Conservation (phyloP, 805 yeast genomes). For the Lipomyces yamadae region DNA sequence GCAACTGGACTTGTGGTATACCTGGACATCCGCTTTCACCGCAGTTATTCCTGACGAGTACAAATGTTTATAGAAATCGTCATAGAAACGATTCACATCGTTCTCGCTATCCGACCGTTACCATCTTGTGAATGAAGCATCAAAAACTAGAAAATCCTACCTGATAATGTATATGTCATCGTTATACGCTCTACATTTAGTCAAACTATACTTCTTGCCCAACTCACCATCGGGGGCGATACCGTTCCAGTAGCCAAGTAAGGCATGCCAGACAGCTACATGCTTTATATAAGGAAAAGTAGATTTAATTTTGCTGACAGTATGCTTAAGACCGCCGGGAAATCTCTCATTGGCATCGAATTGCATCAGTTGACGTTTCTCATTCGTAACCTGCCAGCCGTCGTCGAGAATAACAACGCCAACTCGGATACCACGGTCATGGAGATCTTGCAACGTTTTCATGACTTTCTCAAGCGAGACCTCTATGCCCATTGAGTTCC, state of each 20-base stretch:
- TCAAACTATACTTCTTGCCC: slow-evolving; percentile 33
- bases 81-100: slow-evolving; percentile 39
- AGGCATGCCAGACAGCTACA: slow-evolving; percentile 46
- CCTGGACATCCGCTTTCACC: slow-evolving; percentile 44
- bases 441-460: slow-evolving; percentile 39
- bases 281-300: slow-evolving; percentile 40
- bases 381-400: slow-evolving; percentile 43
- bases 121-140: neutral
- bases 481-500: slow-evolving; percentile 43
- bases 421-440: slow-evolving; percentile 37
- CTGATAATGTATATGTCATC: slow-evolving; percentile 25
- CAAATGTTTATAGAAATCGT: slow-evolving; percentile 41
- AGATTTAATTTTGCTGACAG: slow-evolving; percentile 37
- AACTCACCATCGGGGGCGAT: slow-evolving; percentile 39
- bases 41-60: slow-evolving; percentile 39
- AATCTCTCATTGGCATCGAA: slow-evolving; percentile 41
- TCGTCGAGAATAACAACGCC: slow-evolving; percentile 43
- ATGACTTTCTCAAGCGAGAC: slow-evolving; percentile 39
- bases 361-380: slow-evolving; percentile 37
- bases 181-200: slow-evolving; percentile 21
- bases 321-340: slow-evolving; percentile 42
- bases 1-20: neutral
- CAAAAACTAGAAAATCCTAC: slow-evolving; percentile 2
- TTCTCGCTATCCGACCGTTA: slow-evolving; percentile 18
- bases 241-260: slow-evolving; percentile 45